Base-by-base conservation (phyloP, 345 rosid genomes). In the Adansonia digitata region DNA sequence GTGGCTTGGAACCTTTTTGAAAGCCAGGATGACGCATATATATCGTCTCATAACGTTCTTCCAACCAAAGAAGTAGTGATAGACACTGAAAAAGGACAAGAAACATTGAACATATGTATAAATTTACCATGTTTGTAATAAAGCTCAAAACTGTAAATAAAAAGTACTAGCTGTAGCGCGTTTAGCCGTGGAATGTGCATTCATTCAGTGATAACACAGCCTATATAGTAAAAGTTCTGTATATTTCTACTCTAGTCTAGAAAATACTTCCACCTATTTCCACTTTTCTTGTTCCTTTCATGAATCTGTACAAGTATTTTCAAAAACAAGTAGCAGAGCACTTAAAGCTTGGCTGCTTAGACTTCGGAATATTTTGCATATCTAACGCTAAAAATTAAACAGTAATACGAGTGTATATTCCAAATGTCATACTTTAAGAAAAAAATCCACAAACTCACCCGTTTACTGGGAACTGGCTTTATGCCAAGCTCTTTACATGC, bases 21-120 rank as follows among this genome's bases (percentile, higher is more conserved):
- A 94, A 94, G 72, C 98, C 97, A 12, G 95, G 97, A 76, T 94
- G 98, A 5, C 89, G 92, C 4, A 74, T 86, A 67, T 94, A 92
- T 52, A 94, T 88, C 31, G 88, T 87, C 78, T 94, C 97, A 43
- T 86, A 92, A 46, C 98, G 92, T 82, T 94, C 97, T 82, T 88
- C 94, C 77, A 94, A 82, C 98, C 98, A 94, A 26, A 92, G 78
- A 74, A 86, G 89, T 68, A 92, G 86, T 40, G 98, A 89, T 76
- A 90, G 42, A 81, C 97, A 94, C 98, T 94, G 90, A 68, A 81
- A 78, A 35, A 49, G 13, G 18, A 42, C 7, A 24, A 76, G 35
- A 63, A 27, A 35, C 29, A 22, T 51, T 26, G 57, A 63, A 20
- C 31, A 49, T 18, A 70, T 51, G 45, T 34, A 52, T 70, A 52